Evolutionary conservation across 257 asterid species (phyloP).

Genomic region (Pogostemon cablin): DNA sequence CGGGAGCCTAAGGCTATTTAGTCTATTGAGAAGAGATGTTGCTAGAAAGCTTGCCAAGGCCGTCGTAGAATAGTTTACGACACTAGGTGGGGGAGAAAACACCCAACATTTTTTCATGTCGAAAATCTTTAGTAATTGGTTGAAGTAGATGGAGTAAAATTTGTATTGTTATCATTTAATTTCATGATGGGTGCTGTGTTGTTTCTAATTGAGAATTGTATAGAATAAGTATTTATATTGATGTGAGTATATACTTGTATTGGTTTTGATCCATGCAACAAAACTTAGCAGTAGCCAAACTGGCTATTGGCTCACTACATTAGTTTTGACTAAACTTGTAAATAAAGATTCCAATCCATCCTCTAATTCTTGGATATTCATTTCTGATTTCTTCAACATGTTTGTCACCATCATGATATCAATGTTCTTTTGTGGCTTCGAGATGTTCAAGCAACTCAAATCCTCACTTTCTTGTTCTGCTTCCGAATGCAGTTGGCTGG

Average conservation of each 20-base stretch:
- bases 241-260: neutral
- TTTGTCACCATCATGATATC: neutral
- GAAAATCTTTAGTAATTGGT: too few relatives aligned
- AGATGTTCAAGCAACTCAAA: neutral
- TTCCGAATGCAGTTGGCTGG: conserved; percentile 21
- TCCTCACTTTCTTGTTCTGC: neutral
- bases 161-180: too few relatives aligned
- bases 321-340: conserved; percentile 38
- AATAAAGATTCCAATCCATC: conserved; percentile 37
- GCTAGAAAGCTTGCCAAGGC: too few relatives aligned
- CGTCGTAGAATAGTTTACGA: too few relatives aligned
- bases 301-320: conserved; percentile 17
- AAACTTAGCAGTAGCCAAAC: neutral
- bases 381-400: conserved; percentile 38
- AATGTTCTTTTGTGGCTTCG: conserved; percentile 16
- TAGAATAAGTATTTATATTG: neutral
- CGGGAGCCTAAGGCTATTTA: too few relatives aligned
- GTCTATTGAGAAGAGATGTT: too few relatives aligned
- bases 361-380: conserved; percentile 36
- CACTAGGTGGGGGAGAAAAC: too few relatives aligned
- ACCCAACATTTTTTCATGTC: too few relatives aligned
- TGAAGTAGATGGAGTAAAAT: too few relatives aligned
- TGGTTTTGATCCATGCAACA: neutral
- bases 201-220: too few relatives aligned
- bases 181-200: too few relatives aligned